A percentile compares a stretch with the other conserved stretches of the same genome.
phyloP scores from a whole-genome alignment of 1,284 basidiomycete species.

The Austroboletus novae-zelandiae region DNA sequence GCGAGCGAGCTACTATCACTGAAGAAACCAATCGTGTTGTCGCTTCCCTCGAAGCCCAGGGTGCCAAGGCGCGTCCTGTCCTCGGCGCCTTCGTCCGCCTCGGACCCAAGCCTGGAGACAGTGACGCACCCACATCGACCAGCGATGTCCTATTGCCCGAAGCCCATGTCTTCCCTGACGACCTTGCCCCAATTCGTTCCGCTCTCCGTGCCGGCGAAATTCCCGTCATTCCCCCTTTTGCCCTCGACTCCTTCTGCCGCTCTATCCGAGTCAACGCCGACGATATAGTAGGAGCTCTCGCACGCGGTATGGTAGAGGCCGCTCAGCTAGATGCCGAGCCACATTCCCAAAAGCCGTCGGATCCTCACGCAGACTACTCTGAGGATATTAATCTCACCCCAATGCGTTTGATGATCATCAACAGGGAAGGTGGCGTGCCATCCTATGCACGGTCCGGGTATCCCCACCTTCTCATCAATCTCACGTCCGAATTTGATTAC shows the following conservation, averaged over 20 bases:
- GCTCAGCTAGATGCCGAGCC: conserved; percentile 41
- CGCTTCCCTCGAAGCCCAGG: conserved; percentile 79
- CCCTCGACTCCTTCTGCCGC: conserved; percentile 87
- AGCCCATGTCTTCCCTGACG: conserved; percentile 72
- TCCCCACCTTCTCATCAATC: conserved; percentile 95
- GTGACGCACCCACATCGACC: conserved; percentile 24
- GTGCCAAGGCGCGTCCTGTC: conserved; percentile 85
- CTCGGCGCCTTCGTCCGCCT: conserved; percentile 84
- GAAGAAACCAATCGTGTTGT: conserved; percentile 85
- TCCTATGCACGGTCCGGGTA: conserved; percentile 94
- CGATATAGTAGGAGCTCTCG: conserved; percentile 86
- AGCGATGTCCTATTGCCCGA: conserved; percentile 53
- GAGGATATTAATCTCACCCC: conserved; percentile 80
- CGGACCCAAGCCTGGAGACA: conserved; percentile 67
- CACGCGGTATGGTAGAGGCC: conserved; percentile 81
- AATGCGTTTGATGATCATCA: conserved; percentile 95
- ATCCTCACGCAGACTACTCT: conserved; percentile 34
- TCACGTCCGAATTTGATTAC: conserved; percentile 84
- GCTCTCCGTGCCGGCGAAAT: conserved; percentile 93
- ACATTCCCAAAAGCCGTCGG: conserved; percentile 15
- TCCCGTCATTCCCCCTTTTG: conserved; percentile 93
- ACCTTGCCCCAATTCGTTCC: conserved; percentile 81
- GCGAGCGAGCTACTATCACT: conserved; percentile 58
- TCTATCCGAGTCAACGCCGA: conserved; percentile 88
- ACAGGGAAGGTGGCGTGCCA: conserved; percentile 94